Evolutionary conservation across 2,329 filamentous ascomycete species (phyloP), one percentile per base, ranked within the genome.

Genomic region (Aspergillus novofumigatus): DNA sequence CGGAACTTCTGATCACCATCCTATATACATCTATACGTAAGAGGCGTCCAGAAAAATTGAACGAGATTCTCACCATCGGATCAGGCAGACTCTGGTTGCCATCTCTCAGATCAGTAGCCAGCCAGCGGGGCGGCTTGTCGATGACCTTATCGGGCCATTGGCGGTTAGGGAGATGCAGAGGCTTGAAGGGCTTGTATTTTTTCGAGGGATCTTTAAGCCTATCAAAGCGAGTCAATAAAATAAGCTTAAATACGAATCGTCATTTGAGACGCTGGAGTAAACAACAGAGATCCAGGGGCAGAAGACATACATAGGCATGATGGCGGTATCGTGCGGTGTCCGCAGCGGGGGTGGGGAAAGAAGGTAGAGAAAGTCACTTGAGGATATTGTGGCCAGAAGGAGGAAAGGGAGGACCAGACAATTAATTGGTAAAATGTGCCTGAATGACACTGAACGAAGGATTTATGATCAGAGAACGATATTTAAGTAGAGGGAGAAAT

Each of bases 61-160:
- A 44, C 38, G 35, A 38, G 11, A 38, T 52, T 23, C 84, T 65
- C 80, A 91, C 89, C 92, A 97, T 97, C 62, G 93, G 92, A 73
- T 96, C 91, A 35, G 91, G 86, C 75, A 96, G 81, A 75, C 88
- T 92, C 80, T 97, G 93, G 81, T 97, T 97, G 56, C 92, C 93
- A 80, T 97, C 93, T 69, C 93, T 83, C 67, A 95, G 78, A 73
- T 94, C 90, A 44, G 91, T 95, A 48, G 90, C 89, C 71, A 97
- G 85, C 92, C 92, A 97, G 69, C 93, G 83, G 38, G 92, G 92
- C 51, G 92, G 84, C 78, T 92, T 94, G 68, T 90, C 85, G 68
- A 97, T 83, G 44, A 83, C 85, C 78, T 90, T 92, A 71, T 83
- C 84, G 10, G 92, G 92, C 92, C 92, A 96, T 88, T 80, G 77